Evolutionary conservation across 768 basidiomycete genomes (phyloP), one percentile per base, ranked within the genome.

Genomic region (Boletus sp.): DNA sequence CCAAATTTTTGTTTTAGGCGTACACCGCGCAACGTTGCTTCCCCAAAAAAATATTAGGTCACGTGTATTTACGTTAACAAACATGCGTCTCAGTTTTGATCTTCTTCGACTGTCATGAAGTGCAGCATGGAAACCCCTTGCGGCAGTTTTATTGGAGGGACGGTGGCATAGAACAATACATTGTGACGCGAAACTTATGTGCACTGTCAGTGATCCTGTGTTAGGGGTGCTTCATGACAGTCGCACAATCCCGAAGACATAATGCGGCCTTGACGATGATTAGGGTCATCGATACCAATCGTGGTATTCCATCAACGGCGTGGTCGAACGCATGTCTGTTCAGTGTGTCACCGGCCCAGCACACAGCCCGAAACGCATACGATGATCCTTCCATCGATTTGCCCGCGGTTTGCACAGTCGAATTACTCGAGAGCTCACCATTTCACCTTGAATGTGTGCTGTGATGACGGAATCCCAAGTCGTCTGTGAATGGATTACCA

Each of bases 21-120:
- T 50, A 61, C 33, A 53, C 52, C 39, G 56, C 54, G 25, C 25
- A 25, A 25, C 25, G 50, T 50, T 59, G 57, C 53, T 57, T 54
- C 61, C 67, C 67, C 60, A 49, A 67, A 68, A 65, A 67, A 70
- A 67, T 45, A 53, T 50, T 37, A 21, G 52, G 51, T 70, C 67
- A 69, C 67, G 67, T 69, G 67, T 1, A 21, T 41, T 64, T 68
- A 70, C 64, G 61, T 65, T 14, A 50, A 47, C 15, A 35, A 38
- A 42, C 44, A 46, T 3, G 50, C 48, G 53, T 55, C 49, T 51
- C 51, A 40, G 39, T 29, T 33, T 19, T 33, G 30, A 23, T 41
- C 35, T 49, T 50, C 19, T 53, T 40, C 33, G 21, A 25, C 23
- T 43, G 52, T 55, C 57, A 29, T 10, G 14, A 23, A 41, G 21